A percentile compares a stretch with the other conserved stretches of the same genome.
phyloP scores from a whole-genome alignment of 1,284 basidiomycete genomes.

The Laetiporus sulphureus region DNA sequence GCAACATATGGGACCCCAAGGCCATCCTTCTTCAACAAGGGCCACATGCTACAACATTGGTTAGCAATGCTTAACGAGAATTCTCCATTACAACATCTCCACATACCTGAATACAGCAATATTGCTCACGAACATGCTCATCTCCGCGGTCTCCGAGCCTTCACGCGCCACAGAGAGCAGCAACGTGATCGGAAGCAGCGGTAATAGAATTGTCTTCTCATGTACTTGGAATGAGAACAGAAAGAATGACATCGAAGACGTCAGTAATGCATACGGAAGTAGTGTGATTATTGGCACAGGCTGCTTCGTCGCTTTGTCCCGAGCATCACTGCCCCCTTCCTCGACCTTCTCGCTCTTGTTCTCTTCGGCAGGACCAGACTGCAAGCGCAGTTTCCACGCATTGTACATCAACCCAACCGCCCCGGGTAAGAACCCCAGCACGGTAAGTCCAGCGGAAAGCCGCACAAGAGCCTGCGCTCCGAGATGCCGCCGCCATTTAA shows the following conservation, averaged over 20 bases:
- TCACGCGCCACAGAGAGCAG: constrained; percentile 58
- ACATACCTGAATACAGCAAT: constrained; percentile 81
- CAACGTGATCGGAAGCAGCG: constrained; percentile 79
- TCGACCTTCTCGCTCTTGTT: constrained; percentile 7
- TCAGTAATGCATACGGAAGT: constrained; percentile 65
- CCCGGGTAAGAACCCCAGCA: constrained; percentile 59
- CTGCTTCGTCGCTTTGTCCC: constrained; percentile 9
- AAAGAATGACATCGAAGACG: constrained; percentile 83
- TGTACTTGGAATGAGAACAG: constrained; percentile 95
- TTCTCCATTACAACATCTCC: no score
- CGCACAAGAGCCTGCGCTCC: constrained; percentile 40
- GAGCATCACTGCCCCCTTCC: not conserved
- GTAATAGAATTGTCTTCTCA: constrained; percentile 89
- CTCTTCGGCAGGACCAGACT: constrained; percentile 8
- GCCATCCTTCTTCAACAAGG: constrained; percentile 76
- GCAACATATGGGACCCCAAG: constrained; percentile 71
- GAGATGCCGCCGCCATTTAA: constrained; percentile 73
- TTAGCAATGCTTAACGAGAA: no score
- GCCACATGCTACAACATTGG: constrained; percentile 78
- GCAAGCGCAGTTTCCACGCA: constrained; percentile 33
- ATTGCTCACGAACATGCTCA: constrained; percentile 79
- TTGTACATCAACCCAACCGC: constrained; percentile 47
- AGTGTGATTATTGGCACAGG: constrained; percentile 49
- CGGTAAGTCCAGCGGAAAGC: constrained; percentile 50
- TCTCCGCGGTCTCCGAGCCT: constrained; percentile 65